These are phyloP conservation scores for Taphrina flavorubra DNA, from an alignment of 1,139 yeast genomes.

Conservation along the genomic window DNA sequence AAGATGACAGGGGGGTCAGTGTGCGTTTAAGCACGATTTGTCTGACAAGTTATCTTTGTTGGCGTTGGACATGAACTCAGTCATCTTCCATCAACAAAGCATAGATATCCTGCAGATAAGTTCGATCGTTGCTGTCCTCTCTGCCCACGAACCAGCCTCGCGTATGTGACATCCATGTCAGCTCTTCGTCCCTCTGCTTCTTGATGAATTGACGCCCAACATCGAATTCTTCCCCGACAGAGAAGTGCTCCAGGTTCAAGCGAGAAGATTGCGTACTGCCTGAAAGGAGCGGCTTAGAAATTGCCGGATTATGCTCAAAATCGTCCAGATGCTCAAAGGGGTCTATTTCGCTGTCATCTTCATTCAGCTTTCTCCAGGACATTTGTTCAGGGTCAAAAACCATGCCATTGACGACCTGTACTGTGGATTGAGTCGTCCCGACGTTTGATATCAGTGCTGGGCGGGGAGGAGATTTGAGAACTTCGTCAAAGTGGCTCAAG, in stretches of 20 bases:
- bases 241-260: conserved; percentile 43
- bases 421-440: conserved; percentile 47
- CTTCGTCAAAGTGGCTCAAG: conserved; percentile 58
- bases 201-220: conserved; percentile 56
- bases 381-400: conserved; percentile 64
- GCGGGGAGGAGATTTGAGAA: conserved; percentile 46
- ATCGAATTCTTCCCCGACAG: conserved; percentile 56
- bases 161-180: conserved; percentile 58
- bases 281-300: not conserved
- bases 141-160: conserved; percentile 61
- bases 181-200: conserved; percentile 60
- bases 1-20: no score
- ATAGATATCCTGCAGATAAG: conserved; percentile 38
- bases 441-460: conserved; percentile 54
- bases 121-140: conserved; percentile 45
- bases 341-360: conserved; percentile 55
- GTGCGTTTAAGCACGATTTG: no score
- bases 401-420: conserved; percentile 61
- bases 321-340: conserved; percentile 63
- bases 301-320: conserved; percentile 45
- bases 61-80: not conserved
- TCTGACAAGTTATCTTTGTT: no score
- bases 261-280: not conserved
- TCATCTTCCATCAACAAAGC: conserved; percentile 15
- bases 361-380: conserved; percentile 59